Conservation (phyloP, 495 filamentous ascomycete species). For the Antarctomyces pellizariae region DNA sequence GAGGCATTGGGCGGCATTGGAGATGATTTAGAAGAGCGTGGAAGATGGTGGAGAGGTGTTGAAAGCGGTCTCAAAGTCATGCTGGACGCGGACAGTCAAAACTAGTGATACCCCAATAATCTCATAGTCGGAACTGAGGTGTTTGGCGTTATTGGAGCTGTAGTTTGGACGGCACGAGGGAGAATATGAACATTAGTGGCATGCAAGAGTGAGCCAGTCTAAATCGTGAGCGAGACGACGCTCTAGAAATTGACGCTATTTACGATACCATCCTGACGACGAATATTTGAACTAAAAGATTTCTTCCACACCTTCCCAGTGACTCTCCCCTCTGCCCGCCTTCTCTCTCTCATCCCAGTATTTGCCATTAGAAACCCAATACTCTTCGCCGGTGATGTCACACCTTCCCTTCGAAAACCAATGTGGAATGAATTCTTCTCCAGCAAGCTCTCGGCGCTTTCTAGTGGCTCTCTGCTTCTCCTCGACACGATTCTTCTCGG, state of each 20-base stretch:
- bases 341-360: slow-evolving; percentile 56
- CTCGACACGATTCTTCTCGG: slow-evolving; percentile 86
- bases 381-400: slow-evolving; percentile 66
- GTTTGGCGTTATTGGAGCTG: too few species aligned
- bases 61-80: slow-evolving; percentile 44
- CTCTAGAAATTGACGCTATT: too few species aligned
- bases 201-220: too few species aligned
- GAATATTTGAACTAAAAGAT: slow-evolving; percentile 18
- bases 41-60: slow-evolving; percentile 56
- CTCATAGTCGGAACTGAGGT: too few species aligned
- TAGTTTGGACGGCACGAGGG: too few species aligned
- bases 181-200: too few species aligned
- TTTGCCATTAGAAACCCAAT: slow-evolving; percentile 68
- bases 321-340: slow-evolving; percentile 16
- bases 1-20: slow-evolving; percentile 36
- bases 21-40: slow-evolving; percentile 64
- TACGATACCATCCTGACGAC: too few species aligned
- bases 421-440: slow-evolving; percentile 59
- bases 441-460: slow-evolving; percentile 43
- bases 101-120: too few species aligned
- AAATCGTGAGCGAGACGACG: too few species aligned
- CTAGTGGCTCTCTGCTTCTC: slow-evolving; percentile 73
- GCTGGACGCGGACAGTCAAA: too few species aligned
- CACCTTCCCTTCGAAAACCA: slow-evolving; percentile 63
- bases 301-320: slow-evolving; percentile 25